Conservation (phyloP, 2,329 filamentous ascomycete species). For the Aspergillus versicolor region DNA sequence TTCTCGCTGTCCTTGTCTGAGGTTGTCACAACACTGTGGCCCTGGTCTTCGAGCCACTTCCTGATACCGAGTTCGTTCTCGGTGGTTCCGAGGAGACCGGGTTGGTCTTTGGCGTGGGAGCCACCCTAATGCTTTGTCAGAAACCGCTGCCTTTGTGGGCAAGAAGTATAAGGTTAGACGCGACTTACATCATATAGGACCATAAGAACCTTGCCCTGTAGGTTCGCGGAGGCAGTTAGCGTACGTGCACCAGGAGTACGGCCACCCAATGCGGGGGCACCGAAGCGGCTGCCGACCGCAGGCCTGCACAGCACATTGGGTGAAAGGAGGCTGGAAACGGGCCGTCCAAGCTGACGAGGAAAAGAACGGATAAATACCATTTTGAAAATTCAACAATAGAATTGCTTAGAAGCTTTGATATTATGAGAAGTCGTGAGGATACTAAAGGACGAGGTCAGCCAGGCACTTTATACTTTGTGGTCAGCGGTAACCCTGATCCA, state of each 20-base stretch:
- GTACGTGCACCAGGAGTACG: constrained; percentile 55
- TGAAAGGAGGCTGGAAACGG: constrained; percentile 54
- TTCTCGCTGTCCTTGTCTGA: constrained; percentile 95
- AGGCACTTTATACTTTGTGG: constrained; percentile 7
- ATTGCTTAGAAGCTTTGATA: not conserved
- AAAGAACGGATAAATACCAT: constrained; percentile 66
- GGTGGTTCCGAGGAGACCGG: constrained; percentile 85
- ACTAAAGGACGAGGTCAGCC: constrained; percentile 13
- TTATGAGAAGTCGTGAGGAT: not conserved
- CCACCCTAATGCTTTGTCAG: constrained; percentile 54
- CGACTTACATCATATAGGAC: constrained; percentile 83
- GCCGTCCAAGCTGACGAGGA: constrained; percentile 55
- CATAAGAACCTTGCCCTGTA: constrained; percentile 92
- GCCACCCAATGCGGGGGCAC: constrained; percentile 40
- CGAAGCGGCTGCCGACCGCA: constrained; percentile 25
- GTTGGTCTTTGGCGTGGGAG: constrained; percentile 85
- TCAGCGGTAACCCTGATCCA: not conserved
- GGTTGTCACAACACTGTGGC: constrained; percentile 94
- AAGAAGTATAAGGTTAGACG: not conserved
- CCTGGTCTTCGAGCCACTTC: constrained; percentile 96
- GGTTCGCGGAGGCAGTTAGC: constrained; percentile 64
- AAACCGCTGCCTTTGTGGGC: not conserved
- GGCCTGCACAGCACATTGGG: constrained; percentile 37
- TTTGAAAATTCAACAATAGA: constrained; percentile 35
- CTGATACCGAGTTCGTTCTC: constrained; percentile 98